A percentile compares a stretch with the other conserved stretches of the same genome.
phyloP scores from a whole-genome alignment of 768 basidiomycete genomes.

The Candolleomyces eurysporus region DNA sequence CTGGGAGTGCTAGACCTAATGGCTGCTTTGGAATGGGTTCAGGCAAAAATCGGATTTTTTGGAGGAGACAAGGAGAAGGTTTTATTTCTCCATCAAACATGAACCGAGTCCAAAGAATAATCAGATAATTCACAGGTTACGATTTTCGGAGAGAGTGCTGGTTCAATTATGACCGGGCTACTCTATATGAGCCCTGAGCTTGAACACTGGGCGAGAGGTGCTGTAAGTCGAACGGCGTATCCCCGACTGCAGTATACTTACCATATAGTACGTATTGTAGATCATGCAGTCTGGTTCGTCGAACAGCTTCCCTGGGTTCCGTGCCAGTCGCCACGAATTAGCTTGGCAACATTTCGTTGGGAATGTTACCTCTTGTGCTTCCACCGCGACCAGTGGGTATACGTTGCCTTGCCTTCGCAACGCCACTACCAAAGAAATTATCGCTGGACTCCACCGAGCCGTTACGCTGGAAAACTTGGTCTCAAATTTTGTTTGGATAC shows the following conservation, averaged over 20 bases:
- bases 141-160: constrained; percentile 28
- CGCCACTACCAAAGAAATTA: constrained; percentile 22
- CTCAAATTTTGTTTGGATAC: constrained; percentile 27
- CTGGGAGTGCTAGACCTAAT: constrained; percentile 46
- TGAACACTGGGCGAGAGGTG: constrained; percentile 32
- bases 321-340: constrained; percentile 25
- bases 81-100: too few relatives aligned
- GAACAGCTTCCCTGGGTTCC: constrained; percentile 29
- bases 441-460: constrained; percentile 11
- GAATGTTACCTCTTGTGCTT: constrained; percentile 32
- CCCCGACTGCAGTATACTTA: neutral
- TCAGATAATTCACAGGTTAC: constrained; percentile 25
- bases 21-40: constrained; percentile 53
- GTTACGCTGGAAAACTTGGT: neutral
- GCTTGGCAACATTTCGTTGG: constrained; percentile 40
- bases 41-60: constrained; percentile 55
- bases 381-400: constrained; percentile 19
- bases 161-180: constrained; percentile 21
- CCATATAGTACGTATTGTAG: constrained; percentile 13
- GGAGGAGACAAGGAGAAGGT: constrained; percentile 49
- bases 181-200: constrained; percentile 35
- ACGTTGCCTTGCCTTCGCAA: constrained; percentile 34
- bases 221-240: constrained; percentile 13
- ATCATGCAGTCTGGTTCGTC: constrained; percentile 45
- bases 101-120: too few relatives aligned